A percentile compares a stretch with the other conserved stretches of the same genome.
Conservation (phyloP, 2,329 filamentous ascomycete genomes). For the Colletotrichum eleusines region DNA sequence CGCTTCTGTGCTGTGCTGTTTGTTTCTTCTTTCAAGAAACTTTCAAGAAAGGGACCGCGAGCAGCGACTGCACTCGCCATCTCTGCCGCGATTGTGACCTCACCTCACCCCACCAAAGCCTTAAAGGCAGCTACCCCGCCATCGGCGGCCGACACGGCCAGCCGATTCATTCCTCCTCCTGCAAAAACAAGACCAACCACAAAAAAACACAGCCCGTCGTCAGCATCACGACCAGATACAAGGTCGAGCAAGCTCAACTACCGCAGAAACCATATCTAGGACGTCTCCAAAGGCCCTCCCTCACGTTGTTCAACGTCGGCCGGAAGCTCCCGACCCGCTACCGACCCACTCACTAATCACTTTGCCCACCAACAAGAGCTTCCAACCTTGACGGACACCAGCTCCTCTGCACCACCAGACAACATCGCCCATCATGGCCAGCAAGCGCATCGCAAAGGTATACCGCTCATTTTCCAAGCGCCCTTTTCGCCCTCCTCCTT, state of each 20-base stretch:
- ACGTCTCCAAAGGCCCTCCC: neutral
- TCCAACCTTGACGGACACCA: conserved; percentile 21
- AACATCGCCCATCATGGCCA: conserved; percentile 51
- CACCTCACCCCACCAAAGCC: conserved; percentile 28
- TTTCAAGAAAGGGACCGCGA: no score
- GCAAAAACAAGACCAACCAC: neutral
- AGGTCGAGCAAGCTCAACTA: no score
- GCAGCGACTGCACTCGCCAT: no score
- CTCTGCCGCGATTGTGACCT: conserved; percentile 16
- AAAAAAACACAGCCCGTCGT: neutral
- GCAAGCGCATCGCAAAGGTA: conserved; percentile 61
- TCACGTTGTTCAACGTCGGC: neutral
- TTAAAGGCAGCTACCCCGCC: conserved; percentile 40
- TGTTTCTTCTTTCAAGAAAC: neutral
- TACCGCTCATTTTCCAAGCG: neutral
- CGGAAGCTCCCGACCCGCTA: neutral
- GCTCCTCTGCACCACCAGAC: neutral
- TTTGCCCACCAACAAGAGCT: conserved; percentile 18
- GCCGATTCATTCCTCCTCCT: conserved; percentile 10
- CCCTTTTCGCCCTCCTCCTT: neutral
- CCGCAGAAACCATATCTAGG: no score
- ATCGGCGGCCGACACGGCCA: conserved; percentile 20
- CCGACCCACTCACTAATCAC: neutral
- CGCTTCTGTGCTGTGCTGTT: conserved; percentile 1
- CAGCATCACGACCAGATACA: neutral